These are phyloP conservation scores for Cordyceps farinosa DNA, from an alignment of 2,329 filamentous ascomycete genomes.

Conservation along the genomic window DNA sequence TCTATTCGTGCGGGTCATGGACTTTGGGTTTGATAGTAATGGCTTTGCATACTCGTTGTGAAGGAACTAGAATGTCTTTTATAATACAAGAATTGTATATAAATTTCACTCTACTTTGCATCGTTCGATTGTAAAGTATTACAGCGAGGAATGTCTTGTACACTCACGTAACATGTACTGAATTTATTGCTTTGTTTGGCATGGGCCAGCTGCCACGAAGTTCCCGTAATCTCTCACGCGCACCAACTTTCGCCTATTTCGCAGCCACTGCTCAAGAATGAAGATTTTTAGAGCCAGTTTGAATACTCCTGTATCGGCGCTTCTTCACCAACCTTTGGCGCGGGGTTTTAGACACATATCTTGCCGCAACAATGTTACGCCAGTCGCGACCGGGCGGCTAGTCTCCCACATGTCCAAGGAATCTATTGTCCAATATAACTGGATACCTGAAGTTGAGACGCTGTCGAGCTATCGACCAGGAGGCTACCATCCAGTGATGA, in stretches of 20 bases:
- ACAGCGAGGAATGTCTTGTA: background rate
- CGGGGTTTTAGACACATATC: background rate
- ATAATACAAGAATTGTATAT: too few relatives aligned
- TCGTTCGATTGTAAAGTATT: too few relatives aligned
- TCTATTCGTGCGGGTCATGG: background rate
- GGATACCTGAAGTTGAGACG: slow-evolving; percentile 26
- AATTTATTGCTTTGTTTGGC: background rate
- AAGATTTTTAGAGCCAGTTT: too few relatives aligned
- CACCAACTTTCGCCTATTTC: too few relatives aligned
- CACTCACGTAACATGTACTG: background rate
- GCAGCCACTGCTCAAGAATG: too few relatives aligned
- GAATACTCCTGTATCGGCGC: too few relatives aligned
- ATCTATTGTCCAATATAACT: background rate
- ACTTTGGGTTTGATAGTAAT: background rate
- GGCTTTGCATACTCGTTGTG: background rate
- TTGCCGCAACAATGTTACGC: background rate
- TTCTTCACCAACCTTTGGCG: too few relatives aligned
- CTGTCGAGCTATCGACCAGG: slow-evolving; percentile 30
- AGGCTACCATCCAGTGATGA: slow-evolving; percentile 37
- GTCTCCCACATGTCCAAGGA: background rate
- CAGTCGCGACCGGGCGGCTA: background rate
- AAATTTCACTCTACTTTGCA: too few relatives aligned
- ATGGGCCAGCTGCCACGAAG: too few relatives aligned
- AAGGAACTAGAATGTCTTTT: too few relatives aligned
- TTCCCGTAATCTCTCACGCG: too few relatives aligned